These are phyloP conservation scores for Penicillium simplicissimum DNA, from an alignment of 495 filamentous ascomycete species.

Conservation along the genomic window DNA sequence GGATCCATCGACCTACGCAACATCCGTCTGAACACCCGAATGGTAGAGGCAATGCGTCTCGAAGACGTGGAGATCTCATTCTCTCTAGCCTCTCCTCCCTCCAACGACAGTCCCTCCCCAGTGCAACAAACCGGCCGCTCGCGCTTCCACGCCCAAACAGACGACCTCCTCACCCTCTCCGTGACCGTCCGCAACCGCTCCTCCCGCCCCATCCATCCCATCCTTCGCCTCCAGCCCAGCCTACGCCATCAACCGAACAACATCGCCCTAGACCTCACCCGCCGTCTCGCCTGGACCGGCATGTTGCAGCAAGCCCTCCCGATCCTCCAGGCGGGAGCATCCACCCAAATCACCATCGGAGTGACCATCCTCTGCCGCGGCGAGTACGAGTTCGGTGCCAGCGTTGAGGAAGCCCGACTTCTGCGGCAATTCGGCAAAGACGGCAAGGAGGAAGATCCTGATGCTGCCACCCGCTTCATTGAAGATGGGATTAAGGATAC, in stretches of 20 bases:
- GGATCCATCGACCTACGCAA: slow-evolving; percentile 75
- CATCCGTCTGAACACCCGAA: slow-evolving; percentile 69
- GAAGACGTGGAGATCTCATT: slow-evolving; percentile 77
- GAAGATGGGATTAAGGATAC: slow-evolving; percentile 52
- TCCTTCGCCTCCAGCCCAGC: slow-evolving; percentile 75
- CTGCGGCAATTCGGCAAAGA: slow-evolving; percentile 19
- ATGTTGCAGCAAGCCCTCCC: slow-evolving; percentile 74
- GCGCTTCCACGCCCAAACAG: slow-evolving; percentile 60
- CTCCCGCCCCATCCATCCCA: slow-evolving; percentile 62
- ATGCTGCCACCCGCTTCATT: slow-evolving; percentile 31
- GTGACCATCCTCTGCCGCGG: slow-evolving; percentile 74
- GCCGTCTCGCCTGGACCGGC: slow-evolving; percentile 81
- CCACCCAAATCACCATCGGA: slow-evolving; percentile 57
- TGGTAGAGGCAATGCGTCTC: slow-evolving; percentile 81
- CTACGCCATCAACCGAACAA: slow-evolving; percentile 72
- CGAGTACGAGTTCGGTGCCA: slow-evolving; percentile 78
- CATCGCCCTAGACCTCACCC: slow-evolving; percentile 78
- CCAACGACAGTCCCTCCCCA: slow-evolving; percentile 13
- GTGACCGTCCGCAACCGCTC: slow-evolving; percentile 74
- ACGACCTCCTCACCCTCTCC: slow-evolving; percentile 69
- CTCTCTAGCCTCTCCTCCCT: slow-evolving; percentile 38
- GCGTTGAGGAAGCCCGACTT: slow-evolving; percentile 73
- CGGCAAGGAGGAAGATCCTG: slow-evolving; percentile 16
- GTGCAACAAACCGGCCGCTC: slow-evolving; percentile 47
- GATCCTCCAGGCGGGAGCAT: slow-evolving; percentile 55